Percentiles rank a stretch among this genome's conserved stretches.
Evolutionary conservation across 169 alveolate genomes (phyloP).

Genomic region (Cryptosporidium sp.): DNA sequence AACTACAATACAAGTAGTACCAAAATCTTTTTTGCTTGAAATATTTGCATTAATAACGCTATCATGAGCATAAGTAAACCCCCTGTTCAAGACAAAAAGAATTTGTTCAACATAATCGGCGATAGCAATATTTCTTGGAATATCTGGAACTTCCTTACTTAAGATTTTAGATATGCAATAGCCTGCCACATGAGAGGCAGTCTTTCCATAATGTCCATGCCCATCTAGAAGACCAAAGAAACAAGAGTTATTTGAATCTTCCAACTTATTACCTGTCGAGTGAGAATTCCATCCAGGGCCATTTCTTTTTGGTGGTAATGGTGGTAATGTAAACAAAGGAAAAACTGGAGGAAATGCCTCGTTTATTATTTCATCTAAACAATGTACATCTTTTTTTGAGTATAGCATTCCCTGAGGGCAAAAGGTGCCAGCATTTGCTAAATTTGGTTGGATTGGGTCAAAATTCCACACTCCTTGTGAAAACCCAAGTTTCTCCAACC

Average conservation of each 20-base stretch:
- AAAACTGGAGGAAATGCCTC: constrained; percentile 54
- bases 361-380: neutral
- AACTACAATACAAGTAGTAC: constrained; percentile 62
- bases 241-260: neutral
- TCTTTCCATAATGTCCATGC: constrained; percentile 66
- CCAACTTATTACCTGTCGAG: constrained; percentile 20
- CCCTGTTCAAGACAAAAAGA: constrained; percentile 25
- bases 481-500: neutral
- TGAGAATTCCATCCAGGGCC: constrained; percentile 55
- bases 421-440: constrained; percentile 1
- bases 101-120: constrained; percentile 24
- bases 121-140: neutral
- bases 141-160: constrained; percentile 1
- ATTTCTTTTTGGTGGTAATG: constrained; percentile 18
- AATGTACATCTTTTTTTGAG: neutral
- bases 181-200: constrained; percentile 58
- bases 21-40: constrained; percentile 48
- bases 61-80: constrained; percentile 53
- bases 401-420: neutral
- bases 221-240: constrained; percentile 62
- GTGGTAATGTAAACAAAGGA: constrained; percentile 45
- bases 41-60: constrained; percentile 52
- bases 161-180: constrained; percentile 36
- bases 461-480: constrained; percentile 55
- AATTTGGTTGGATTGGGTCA: constrained; percentile 41